Conservation (phyloP, 495 filamentous ascomycete species). For the Trichoderma reesei region DNA sequence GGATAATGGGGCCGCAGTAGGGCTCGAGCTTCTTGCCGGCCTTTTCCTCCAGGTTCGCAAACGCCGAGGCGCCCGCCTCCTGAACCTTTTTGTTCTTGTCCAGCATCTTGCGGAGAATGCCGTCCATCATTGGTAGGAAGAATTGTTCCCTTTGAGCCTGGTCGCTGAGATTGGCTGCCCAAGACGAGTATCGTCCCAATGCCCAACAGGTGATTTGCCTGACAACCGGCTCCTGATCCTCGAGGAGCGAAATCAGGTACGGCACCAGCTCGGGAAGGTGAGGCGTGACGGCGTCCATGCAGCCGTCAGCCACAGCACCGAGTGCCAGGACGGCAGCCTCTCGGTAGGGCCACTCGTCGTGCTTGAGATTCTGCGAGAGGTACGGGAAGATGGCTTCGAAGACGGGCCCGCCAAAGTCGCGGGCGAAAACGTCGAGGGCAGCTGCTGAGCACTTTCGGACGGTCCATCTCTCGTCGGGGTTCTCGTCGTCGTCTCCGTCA, state of each 20-base stretch:
- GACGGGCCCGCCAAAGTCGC: constrained; percentile 76
- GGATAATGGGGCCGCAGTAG: constrained; percentile 83
- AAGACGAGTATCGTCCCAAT: constrained; percentile 83
- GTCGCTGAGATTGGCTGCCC: constrained; percentile 71
- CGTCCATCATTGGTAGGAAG: constrained; percentile 97
- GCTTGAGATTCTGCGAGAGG: constrained; percentile 77
- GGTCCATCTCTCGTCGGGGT: constrained; percentile 92
- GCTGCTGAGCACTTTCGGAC: constrained; percentile 96
- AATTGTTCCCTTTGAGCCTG: constrained; percentile 57
- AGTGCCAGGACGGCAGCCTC: constrained; percentile 93
- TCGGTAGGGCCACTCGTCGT: constrained; percentile 82
- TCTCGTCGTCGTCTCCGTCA: constrained; percentile 62
- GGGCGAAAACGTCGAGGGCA: constrained; percentile 86
- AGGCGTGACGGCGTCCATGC: constrained; percentile 78
- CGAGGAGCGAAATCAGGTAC: constrained; percentile 79
- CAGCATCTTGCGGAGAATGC: constrained; percentile 86
- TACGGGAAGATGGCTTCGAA: constrained; percentile 90
- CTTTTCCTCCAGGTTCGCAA: constrained; percentile 93
- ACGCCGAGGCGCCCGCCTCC: constrained; percentile 91
- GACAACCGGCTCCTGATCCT: constrained; percentile 83
- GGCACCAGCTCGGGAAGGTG: constrained; percentile 86
- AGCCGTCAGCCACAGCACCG: constrained; percentile 91
- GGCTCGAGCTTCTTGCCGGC: constrained; percentile 67
- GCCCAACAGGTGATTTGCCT: constrained; percentile 98
- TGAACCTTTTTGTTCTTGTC: constrained; percentile 97